Evolutionary conservation across 2,329 filamentous ascomycete genomes (phyloP), one percentile per base, ranked within the genome.

Genomic region (Sarocladium kiliense): DNA sequence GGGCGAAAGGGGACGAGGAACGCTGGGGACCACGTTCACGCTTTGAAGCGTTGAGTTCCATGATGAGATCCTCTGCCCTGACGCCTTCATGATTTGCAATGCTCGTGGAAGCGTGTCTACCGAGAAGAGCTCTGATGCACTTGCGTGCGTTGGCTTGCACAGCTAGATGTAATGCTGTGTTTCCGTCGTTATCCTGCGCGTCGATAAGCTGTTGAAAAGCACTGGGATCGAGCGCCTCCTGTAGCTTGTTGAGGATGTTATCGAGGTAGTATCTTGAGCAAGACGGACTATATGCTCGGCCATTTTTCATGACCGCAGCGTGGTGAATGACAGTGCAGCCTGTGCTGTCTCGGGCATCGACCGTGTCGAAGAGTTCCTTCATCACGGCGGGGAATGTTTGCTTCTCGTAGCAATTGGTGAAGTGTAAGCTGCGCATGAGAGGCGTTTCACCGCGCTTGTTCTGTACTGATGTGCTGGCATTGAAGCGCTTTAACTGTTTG

Each of bases 391-490:
- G 88, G 73, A 97, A 97, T 1, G 90, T 92, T 61, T 91, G 84
- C 73, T 94, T 96, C 69, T 97, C 94, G 69, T 87, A 94, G 68
- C 94, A 96, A 70, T 99, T 99, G 45, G 93, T 97, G 70, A 97
- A 99, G 66, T 95, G 84, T 55, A 97, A 92, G 5, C 91, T 89
- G 42, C 92, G 87, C 84, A 99, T 97, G 34, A 99, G 82, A 0
- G 94, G 93, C 0, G 94, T 97, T 71, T 97, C 93, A 56, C 88
- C 87, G 19, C 84, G 77, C 44, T 82, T 74, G 56, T 91, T 92
- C 54, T 87, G 80, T 2, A 86, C 84, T 27, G 84, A 82, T 16
- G 91, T 77, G 58, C 84, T 84, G 11, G 93, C 91, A 41, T 89
- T 87, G 58, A 92, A 91, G 39, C 85, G 81, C 63, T 94, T 87